Conservation (phyloP, 805 yeast species). For the Nakazawaea populi region DNA sequence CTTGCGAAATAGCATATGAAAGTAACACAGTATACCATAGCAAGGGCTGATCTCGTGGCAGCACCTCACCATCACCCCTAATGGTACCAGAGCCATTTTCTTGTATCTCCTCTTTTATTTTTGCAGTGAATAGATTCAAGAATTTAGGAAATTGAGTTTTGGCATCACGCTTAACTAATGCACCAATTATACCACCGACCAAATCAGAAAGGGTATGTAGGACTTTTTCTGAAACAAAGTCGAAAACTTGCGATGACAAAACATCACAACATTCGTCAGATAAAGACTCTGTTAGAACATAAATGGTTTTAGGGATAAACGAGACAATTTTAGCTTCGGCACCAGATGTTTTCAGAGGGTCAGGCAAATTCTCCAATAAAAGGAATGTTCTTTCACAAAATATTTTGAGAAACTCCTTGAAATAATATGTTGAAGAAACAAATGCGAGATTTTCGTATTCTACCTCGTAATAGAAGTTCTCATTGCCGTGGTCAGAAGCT, state of each 20-base stretch:
- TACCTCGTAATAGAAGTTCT: constrained; percentile 32
- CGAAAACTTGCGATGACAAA: constrained; percentile 42
- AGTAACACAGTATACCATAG: constrained; percentile 66
- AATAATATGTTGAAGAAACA: constrained; percentile 67
- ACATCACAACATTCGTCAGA: constrained; percentile 47
- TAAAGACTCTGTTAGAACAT: constrained; percentile 50
- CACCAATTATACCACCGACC: constrained; percentile 67
- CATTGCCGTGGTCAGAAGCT: constrained; percentile 15
- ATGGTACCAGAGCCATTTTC: constrained; percentile 79
- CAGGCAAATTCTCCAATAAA: constrained; percentile 66
- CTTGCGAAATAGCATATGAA: constrained; percentile 65
- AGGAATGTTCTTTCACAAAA: constrained; percentile 55
- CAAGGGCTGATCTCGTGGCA: constrained; percentile 73
- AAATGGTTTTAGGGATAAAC: constrained; percentile 30
- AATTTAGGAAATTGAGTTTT: constrained; percentile 35
- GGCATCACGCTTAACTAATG: constrained; percentile 63
- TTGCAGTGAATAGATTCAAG: constrained; percentile 38
- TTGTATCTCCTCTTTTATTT: constrained; percentile 58
- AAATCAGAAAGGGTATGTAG: constrained; percentile 58
- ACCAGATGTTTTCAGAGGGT: constrained; percentile 42
- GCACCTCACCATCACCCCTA: constrained; percentile 57
- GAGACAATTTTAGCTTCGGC: constrained; percentile 43
- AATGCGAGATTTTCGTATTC: constrained; percentile 51
- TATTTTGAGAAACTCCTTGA: constrained; percentile 50
- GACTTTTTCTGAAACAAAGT: constrained; percentile 55